Base-by-base conservation (phyloP, 495 filamentous ascomycete genomes). In the Podospora australis region DNA sequence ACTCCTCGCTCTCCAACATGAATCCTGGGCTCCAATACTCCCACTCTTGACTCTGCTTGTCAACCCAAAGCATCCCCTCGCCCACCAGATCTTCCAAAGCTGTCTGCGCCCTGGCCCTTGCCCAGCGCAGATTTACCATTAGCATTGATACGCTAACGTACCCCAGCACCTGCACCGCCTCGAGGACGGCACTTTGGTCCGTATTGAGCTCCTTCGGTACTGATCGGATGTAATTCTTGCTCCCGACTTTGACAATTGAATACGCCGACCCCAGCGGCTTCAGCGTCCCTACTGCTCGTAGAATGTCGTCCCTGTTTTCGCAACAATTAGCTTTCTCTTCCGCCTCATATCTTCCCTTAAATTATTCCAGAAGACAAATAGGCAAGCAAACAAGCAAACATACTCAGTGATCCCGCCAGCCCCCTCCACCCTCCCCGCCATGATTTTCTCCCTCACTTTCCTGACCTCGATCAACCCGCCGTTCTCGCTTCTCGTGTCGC, bases 161-260 rank as follows among this genome's bases (percentile, higher is more conserved):
- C 0, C 92, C 90, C 13, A 96, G 70, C 17, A 97, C 69, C 65
- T 81, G 79, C 2, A 88, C 89, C 0, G 82, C 88, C 65, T 97
- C 94, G 6, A 99, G 75, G 11, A 96, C 92, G 6, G 82, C 87
- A 40, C 86, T 82, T 70, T 99, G 92, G 62, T 99, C 92, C 11
- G 82, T 90, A 59, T 95, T 96, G 44, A 99, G 77, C 68, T 99
- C 94, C 67, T 96, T 96, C 1, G 92, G 94, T 26, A 97, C 81
- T 1, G 88, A 95, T 16, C 94, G 79, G 41, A 98, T 94, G 68
- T 92, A 94, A 46, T 84, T 76, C 62, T 87, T 87, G 54, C 77
- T 77, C 6, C 94, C 92, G 43, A 98, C 81, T 24, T 68, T 79
- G 47, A 94, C 72, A 44, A 91, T 82, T 8, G 84, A 81, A 70